Percentiles rank a stretch among this genome's conserved stretches.
These are phyloP conservation scores for Boletus rex-veris DNA, from an alignment of 768 basidiomycete genomes.

Conservation along the genomic window DNA sequence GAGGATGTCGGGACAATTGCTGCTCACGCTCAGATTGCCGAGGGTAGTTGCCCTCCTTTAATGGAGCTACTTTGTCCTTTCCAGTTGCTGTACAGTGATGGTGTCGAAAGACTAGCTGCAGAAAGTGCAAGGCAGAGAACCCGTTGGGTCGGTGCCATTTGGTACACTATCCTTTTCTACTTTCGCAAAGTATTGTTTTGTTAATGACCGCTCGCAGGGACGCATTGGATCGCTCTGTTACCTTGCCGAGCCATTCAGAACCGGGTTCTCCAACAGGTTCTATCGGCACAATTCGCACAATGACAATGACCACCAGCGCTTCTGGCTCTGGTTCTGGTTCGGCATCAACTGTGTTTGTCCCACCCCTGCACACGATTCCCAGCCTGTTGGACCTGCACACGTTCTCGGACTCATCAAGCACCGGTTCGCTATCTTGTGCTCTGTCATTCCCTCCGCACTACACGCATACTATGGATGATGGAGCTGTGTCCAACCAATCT, in stretches of 20 bases:
- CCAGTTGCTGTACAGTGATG: conserved; percentile 86
- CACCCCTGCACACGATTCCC: conserved; percentile 65
- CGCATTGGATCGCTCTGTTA: conserved; percentile 62
- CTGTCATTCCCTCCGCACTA: conserved; percentile 57
- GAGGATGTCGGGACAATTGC: conserved; percentile 89
- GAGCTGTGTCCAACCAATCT: conserved; percentile 58
- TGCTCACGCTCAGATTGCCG: conserved; percentile 55
- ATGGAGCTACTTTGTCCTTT: conserved; percentile 84
- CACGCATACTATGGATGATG: conserved; percentile 71
- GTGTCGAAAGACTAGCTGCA: conserved; percentile 84
- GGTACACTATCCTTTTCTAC: conserved; percentile 44
- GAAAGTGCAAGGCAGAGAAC: conserved; percentile 86
- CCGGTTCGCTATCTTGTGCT: conserved; percentile 36
- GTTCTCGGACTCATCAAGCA: conserved; percentile 41
- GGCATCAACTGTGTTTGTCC: conserved; percentile 73
- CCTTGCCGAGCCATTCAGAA: conserved; percentile 45
- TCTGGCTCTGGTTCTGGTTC: conserved; percentile 48
- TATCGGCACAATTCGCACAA: conserved; percentile 66
- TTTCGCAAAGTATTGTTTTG: not conserved
- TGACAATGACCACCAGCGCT: conserved; percentile 41
- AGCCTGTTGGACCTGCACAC: conserved; percentile 65
- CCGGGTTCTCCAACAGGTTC: conserved; percentile 50
- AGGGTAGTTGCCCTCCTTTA: conserved; percentile 43
- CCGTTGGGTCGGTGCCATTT: conserved; percentile 88
- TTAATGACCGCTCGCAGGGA: conserved; percentile 50